Evolutionary conservation across 345 rosid genomes (phyloP).

Genomic region (Aurinia saxatilis): DNA sequence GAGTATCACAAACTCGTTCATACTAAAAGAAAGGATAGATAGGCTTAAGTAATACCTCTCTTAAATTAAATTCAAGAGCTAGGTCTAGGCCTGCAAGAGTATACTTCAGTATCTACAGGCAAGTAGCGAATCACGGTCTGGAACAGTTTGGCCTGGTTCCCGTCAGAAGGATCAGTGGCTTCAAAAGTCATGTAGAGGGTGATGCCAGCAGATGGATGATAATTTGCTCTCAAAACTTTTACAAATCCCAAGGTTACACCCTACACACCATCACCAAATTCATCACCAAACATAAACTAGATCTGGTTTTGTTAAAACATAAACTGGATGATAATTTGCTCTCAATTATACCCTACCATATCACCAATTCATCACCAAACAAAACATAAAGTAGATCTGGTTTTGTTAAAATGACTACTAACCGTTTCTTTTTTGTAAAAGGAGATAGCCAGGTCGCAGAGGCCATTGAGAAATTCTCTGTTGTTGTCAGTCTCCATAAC

Average conservation of each 20-base stretch:
- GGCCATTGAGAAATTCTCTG: neutral
- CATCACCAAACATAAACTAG: neutral
- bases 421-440: neutral
- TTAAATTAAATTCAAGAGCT: no score
- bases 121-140: neutral
- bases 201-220: neutral
- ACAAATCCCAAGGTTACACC: neutral
- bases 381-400: no score
- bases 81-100: neutral
- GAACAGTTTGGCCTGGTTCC: no score
- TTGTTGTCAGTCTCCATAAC: neutral
- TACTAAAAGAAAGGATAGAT: no score
- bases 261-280: neutral
- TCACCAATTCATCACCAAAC: neutral
- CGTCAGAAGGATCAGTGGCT: neutral
- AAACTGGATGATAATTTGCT: no score
- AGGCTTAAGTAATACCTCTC: no score
- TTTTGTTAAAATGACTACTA: neutral
- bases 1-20: no score
- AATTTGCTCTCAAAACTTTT: neutral
- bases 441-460: neutral
- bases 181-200: neutral
- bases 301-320: no score
- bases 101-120: neutral
- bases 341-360: no score